Percentiles rank a stretch among this genome's conserved stretches.
These are phyloP conservation scores for Protea cynaroides DNA, from an alignment of 164 flowering plant species.

Conservation along the genomic window DNA sequence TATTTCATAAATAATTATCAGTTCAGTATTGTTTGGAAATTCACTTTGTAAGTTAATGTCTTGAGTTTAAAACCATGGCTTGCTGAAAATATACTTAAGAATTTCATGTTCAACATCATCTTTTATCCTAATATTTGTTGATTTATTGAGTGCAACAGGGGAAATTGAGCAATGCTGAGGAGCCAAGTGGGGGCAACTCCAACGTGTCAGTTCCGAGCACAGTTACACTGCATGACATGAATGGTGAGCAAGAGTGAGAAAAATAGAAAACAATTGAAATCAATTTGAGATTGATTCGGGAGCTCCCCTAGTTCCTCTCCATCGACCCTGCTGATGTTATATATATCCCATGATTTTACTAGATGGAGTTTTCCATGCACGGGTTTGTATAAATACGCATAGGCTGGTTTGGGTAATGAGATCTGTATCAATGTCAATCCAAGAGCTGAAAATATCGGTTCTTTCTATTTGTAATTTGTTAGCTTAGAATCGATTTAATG, in stretches of 20 bases:
- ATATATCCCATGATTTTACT: neutral
- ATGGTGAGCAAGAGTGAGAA: constrained; percentile 22
- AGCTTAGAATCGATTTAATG: neutral
- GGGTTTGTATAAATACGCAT: neutral
- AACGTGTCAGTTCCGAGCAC: neutral
- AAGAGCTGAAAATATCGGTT: neutral
- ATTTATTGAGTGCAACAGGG: constrained; percentile 23
- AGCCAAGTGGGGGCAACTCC: constrained; percentile 13
- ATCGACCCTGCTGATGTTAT: neutral
- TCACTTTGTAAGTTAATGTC: too few species aligned
- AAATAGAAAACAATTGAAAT: constrained; percentile 9
- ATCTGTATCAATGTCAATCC: neutral
- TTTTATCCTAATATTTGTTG: too few species aligned
- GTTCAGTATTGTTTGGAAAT: too few species aligned
- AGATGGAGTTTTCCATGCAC: neutral
- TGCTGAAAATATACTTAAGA: too few species aligned
- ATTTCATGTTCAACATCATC: too few species aligned
- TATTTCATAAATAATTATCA: too few species aligned
- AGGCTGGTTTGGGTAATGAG: neutral
- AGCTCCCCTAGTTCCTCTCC: neutral
- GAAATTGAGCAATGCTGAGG: constrained; percentile 28
- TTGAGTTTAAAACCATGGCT: too few species aligned
- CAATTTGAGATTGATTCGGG: neutral
- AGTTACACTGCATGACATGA: constrained; percentile 12
- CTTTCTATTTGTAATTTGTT: neutral